A percentile compares a stretch with the other conserved stretches of the same genome.
Evolutionary conservation across 441 rosid species (phyloP).

Genomic region (Mallotus repandus): DNA sequence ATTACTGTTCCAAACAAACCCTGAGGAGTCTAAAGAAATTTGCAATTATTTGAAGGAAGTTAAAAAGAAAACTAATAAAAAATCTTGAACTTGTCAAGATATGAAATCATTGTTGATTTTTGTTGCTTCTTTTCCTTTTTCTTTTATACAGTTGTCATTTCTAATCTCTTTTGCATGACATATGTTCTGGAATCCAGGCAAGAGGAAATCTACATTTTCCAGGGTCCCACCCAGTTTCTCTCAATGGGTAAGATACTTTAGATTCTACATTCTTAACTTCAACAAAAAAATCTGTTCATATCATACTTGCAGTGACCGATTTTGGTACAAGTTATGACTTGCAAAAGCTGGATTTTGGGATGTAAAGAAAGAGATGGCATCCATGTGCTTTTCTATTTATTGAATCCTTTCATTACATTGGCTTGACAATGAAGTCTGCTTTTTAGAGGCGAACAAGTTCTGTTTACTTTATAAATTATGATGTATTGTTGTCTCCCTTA

Average conservation of each 20-base stretch:
- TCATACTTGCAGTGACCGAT: neutral
- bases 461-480: no score
- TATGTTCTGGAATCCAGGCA: conserved; percentile 7
- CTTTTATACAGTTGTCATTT: neutral
- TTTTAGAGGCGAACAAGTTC: no score
- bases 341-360: neutral
- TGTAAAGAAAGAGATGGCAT: neutral
- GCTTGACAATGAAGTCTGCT: neutral
- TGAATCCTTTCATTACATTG: neutral
- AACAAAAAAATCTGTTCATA: neutral
- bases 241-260: conserved; percentile 16
- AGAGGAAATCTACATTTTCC: conserved; percentile 24
- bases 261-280: conserved; percentile 1
- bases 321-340: neutral
- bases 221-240: conserved; percentile 29
- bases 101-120: neutral
- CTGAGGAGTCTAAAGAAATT: neutral
- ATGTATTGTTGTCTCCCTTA: no score
- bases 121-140: neutral
- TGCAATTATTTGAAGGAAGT: neutral
- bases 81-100: neutral
- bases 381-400: neutral
- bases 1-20: no score
- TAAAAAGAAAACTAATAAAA: neutral
- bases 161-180: neutral